phyloP scores from a whole-genome alignment of 78 protist genomes.

The Dictyostelium firmibasis region DNA sequence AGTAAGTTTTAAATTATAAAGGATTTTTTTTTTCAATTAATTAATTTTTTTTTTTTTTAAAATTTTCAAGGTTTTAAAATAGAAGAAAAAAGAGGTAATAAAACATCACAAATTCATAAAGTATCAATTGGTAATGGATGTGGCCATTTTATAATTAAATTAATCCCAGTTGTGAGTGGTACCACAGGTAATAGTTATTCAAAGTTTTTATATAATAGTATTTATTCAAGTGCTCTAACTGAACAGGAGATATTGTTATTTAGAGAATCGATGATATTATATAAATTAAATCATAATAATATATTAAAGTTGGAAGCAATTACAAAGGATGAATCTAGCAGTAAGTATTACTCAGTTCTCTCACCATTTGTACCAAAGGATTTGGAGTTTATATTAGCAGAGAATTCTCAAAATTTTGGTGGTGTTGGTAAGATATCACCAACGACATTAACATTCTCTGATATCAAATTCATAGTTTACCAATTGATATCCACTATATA shows the following conservation, averaged over 20 bases:
- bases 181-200: not conserved
- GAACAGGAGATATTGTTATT: conserved; percentile 10
- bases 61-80: not conserved
- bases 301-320: conserved; percentile 1
- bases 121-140: not conserved
- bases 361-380: conserved; percentile 51
- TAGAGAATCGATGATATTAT: conserved; percentile 54
- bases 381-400: conserved; percentile 34
- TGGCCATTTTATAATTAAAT: conserved; percentile 4
- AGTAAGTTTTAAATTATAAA: not conserved
- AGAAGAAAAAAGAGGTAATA: conserved; percentile 36
- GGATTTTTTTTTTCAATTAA: not conserved
- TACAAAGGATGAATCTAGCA: conserved; percentile 46
- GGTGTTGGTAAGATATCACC: not conserved
- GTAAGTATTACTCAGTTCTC: conserved; percentile 7
- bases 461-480: conserved; percentile 10
- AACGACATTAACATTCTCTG: not conserved
- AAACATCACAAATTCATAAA: not conserved
- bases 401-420: not conserved
- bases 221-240: not conserved
- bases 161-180: not conserved
- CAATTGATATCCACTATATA: conserved; percentile 3
- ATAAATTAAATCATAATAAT: conserved; percentile 10
- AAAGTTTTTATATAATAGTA: not conserved
- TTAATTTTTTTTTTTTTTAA: not conserved